These are phyloP conservation scores for Cyberlindnera suaveolens DNA, from an alignment of 805 yeast species.

Conservation along the genomic window DNA sequence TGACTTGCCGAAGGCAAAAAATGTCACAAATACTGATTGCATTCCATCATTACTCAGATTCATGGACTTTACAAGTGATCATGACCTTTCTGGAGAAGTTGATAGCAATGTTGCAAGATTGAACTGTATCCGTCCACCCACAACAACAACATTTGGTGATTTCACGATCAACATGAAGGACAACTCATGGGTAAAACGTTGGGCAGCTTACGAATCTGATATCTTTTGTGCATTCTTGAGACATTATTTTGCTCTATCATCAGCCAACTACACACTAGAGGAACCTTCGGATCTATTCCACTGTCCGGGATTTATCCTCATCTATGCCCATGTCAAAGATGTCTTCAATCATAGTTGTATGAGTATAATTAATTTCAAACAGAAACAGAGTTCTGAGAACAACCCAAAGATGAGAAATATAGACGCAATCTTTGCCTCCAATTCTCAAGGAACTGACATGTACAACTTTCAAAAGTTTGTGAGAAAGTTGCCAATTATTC, in stretches of 20 bases:
- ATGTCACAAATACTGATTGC: neutral
- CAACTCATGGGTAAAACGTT: conserved; percentile 49
- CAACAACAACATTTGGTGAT: conserved; percentile 25
- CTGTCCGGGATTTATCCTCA: conserved; percentile 19
- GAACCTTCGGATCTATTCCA: conserved; percentile 7
- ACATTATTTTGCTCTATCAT: conserved; percentile 37
- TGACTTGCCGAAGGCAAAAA: neutral
- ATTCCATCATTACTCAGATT: conserved; percentile 11
- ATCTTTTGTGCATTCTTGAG: conserved; percentile 55
- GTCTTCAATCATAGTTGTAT: conserved; percentile 17
- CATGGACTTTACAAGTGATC: conserved; percentile 17
- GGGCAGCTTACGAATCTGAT: conserved; percentile 53
- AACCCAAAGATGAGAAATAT: neutral
- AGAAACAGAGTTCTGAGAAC: conserved; percentile 2
- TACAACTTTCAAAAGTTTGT: conserved; percentile 3
- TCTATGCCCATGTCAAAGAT: conserved; percentile 18
- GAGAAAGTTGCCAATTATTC: conserved; percentile 7
- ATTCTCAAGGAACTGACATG: conserved; percentile 1
- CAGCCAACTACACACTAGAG: conserved; percentile 1
- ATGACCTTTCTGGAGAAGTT: neutral
- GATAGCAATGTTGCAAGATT: conserved; percentile 27
- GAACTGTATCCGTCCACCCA: conserved; percentile 36
- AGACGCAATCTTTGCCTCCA: neutral
- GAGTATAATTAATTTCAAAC: conserved; percentile 15
- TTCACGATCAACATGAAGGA: conserved; percentile 44